Base-by-base conservation (phyloP, 2,329 filamentous ascomycete genomes). In the Myotisia sp. region DNA sequence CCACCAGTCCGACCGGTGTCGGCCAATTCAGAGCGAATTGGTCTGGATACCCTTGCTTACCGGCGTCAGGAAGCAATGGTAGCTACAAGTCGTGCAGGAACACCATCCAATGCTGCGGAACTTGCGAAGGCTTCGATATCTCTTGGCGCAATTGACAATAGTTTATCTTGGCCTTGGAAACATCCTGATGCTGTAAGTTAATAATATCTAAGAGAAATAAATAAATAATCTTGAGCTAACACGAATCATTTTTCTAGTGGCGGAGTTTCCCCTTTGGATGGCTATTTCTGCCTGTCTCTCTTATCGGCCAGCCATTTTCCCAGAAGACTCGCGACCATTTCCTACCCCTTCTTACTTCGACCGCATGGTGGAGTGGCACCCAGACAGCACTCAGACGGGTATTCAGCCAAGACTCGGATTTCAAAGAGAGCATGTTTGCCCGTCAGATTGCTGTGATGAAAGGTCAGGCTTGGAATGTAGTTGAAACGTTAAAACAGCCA, bases 351-450 rank as follows among this genome's bases (percentile, higher is more conserved):
- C 68, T 98, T 21, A 95, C 90, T 0, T 95, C 86, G 1, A 92
- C 86, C 17, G 73, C 81, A 34, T 98, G 90, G 90, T 98, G 90
- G 90, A 82, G 78, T 43, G 84, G 94, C 47, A 98, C 90, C 3
- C 85, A 92, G 49, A 65, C 83, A 39, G 81, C 84, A 14, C 65
- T 98, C 24, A 81, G 90, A 35, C 72, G 75, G 41, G 77, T 94
- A 29, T 98, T 98, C 54, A 78, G 83, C 44, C 74, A 92, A 52
- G 90, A 98, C 55, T 76, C 79, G 2, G 90, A 98, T 58, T 98
- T 98, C 57, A 84, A 95, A 54, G 90, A 98, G 61, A 79, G 83
- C 58, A 98, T 98, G 90, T 98, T 93, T 60, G 84, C 84, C n/a
- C 76, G 83, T 45, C 90, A 98, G 52, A 92, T 98, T 41, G 87